Conservation (phyloP, 345 rosid genomes). For the Xanthoceras sorbifolium region DNA sequence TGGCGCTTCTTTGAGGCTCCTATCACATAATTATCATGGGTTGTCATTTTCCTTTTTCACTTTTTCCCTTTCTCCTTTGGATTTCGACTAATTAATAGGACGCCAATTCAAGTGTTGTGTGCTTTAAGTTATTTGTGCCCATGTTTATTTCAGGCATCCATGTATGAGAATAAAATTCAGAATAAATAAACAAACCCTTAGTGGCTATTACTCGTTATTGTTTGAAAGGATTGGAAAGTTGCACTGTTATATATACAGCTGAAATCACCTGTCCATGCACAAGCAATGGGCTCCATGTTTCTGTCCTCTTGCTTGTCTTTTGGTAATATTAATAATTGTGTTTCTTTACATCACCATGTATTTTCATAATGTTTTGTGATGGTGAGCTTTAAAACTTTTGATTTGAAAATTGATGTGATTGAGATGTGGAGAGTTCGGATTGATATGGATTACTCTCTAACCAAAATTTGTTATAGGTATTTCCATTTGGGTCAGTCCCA, state of each 20-base stretch:
- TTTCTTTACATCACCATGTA: background rate
- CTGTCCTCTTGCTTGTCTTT: background rate
- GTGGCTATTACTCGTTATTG: background rate
- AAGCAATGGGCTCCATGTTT: background rate
- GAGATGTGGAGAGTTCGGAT: background rate
- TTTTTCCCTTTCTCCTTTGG: background rate
- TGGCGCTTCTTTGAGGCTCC: background rate
- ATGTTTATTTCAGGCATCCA: background rate
- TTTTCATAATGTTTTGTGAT: background rate
- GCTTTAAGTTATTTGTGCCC: background rate
- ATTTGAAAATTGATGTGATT: background rate
- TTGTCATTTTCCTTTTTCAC: background rate
- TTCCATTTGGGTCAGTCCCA: conserved; percentile 91
- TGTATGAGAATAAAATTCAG: background rate
- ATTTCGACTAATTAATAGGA: background rate
- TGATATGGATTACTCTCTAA: conserved; percentile 6
- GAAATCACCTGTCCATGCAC: background rate
- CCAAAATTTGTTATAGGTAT: conserved; percentile 53
- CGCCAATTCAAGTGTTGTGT: background rate
- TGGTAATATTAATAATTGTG: background rate
- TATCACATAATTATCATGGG: background rate
- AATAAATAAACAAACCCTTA: background rate
- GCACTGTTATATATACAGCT: background rate
- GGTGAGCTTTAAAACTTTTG: background rate
- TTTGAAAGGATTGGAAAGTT: background rate